Percentiles rank a stretch among this genome's conserved stretches.
phyloP scores from a whole-genome alignment of 164 flowering plant genomes.

The Amborella trichopoda region DNA sequence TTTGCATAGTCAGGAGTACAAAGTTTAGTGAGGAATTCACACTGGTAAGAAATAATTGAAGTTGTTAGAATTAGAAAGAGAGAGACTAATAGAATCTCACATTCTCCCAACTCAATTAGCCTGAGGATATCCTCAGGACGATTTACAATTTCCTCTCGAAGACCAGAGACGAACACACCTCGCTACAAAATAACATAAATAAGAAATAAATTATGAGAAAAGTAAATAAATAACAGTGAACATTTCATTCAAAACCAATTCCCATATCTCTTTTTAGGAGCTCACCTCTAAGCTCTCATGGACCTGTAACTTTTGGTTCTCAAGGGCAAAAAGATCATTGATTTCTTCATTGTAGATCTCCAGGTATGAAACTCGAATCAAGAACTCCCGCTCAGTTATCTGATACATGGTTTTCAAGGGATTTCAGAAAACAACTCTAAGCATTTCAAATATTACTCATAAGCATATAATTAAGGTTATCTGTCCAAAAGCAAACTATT shows the following conservation, averaged over 20 bases:
- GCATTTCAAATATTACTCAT: neutral
- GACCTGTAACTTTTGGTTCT: constrained; percentile 77
- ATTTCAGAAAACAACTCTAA: neutral
- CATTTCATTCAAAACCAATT: neutral
- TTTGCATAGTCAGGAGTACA: neutral
- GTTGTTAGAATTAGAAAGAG: neutral
- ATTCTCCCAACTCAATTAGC: constrained; percentile 85
- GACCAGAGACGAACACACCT: constrained; percentile 91
- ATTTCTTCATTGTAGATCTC: constrained; percentile 98
- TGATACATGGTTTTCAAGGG: constrained; percentile 12
- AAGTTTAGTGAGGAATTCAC: neutral
- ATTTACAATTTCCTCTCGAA: constrained; percentile 87
- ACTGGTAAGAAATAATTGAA: too few species aligned
- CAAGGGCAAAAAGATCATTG: constrained; percentile 76
- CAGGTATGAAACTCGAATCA: constrained; percentile 92
- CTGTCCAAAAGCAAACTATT: neutral
- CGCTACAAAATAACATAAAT: constrained; percentile 34
- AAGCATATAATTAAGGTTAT: constrained; percentile 2
- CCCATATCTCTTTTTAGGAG: neutral
- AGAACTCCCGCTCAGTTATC: constrained; percentile 64
- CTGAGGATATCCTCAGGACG: constrained; percentile 75
- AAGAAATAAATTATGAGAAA: neutral
- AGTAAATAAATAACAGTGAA: neutral
- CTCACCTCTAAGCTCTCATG: constrained; percentile 93
- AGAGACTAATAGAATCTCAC: constrained; percentile 21